These are phyloP conservation scores for Acrodontium crateriforme DNA, from an alignment of 2,329 filamentous ascomycete species.

Conservation along the genomic window DNA sequence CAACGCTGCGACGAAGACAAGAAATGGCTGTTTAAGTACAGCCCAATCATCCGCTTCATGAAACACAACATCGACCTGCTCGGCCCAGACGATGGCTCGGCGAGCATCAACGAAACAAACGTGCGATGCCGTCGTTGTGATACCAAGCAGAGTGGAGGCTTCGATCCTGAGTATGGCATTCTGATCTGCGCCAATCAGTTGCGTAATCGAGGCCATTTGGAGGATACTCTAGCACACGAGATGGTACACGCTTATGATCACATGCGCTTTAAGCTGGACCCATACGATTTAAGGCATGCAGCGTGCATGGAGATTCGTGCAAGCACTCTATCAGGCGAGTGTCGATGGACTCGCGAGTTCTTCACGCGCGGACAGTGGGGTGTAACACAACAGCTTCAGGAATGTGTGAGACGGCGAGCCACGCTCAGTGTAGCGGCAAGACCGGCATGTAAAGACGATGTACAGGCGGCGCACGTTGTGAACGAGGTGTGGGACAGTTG, in stretches of 20 bases:
- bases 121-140: conserved; percentile 74
- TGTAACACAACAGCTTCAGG: conserved; percentile 82
- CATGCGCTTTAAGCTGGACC: conserved; percentile 79
- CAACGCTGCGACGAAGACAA: conserved; percentile 66
- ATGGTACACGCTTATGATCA: conserved; percentile 98
- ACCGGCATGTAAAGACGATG: conserved; percentile 70
- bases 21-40: conserved; percentile 73
- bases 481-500: conserved; percentile 99
- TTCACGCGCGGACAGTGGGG: conserved; percentile 75
- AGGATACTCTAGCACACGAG: conserved; percentile 91
- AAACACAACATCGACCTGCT: conserved; percentile 66
- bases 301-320: conserved; percentile 96
- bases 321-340: conserved; percentile 85
- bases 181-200: conserved; percentile 87
- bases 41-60: conserved; percentile 77
- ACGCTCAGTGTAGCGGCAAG: conserved; percentile 65
- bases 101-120: conserved; percentile 57
- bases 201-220: conserved; percentile 62
- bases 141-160: conserved; percentile 62
- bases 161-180: conserved; percentile 76
- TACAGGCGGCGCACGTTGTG: conserved; percentile 74
- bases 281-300: conserved; percentile 68
- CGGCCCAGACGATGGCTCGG: conserved; percentile 36
- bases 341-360: conserved; percentile 76
- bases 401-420: conserved; percentile 74